Percentiles rank a stretch among this genome's conserved stretches.
phyloP scores from a whole-genome alignment of 2,329 filamentous ascomycete genomes.

The Aspergillus luchuensis region DNA sequence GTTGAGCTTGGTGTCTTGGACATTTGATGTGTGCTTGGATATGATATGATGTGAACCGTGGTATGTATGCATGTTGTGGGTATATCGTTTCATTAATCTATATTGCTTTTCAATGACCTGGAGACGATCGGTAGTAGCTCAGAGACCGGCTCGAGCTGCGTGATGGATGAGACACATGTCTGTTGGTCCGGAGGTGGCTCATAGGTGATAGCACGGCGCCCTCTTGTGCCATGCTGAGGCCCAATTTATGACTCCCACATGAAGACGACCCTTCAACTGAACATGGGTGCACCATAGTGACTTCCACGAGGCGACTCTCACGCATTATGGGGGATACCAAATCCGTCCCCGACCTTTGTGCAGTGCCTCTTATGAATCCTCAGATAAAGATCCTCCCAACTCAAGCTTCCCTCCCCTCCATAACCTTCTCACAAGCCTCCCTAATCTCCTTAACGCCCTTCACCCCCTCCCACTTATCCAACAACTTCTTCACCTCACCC shows the following conservation, averaged over 20 bases:
- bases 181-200: background rate
- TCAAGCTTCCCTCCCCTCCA: conserved; percentile 27
- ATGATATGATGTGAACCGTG: background rate
- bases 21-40: background rate
- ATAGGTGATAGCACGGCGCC: background rate
- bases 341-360: too few relatives aligned
- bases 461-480: conserved; percentile 47
- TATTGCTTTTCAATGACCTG: background rate
- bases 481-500: conserved; percentile 41
- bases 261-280: background rate
- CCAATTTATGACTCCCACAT: background rate
- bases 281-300: background rate
- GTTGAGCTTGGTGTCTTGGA: background rate
- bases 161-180: background rate
- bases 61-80: background rate
- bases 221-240: background rate
- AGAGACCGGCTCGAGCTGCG: background rate
- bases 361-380: too few relatives aligned
- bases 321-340: too few relatives aligned
- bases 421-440: conserved; percentile 42
- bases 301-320: background rate
- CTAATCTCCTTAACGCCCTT: conserved; percentile 47
- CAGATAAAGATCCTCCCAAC: conserved; percentile 6
- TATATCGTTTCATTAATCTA: background rate
- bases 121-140: background rate